Evolutionary conservation across 179 eudicot species (phyloP).

Genomic region (Beta lomatogona): DNA sequence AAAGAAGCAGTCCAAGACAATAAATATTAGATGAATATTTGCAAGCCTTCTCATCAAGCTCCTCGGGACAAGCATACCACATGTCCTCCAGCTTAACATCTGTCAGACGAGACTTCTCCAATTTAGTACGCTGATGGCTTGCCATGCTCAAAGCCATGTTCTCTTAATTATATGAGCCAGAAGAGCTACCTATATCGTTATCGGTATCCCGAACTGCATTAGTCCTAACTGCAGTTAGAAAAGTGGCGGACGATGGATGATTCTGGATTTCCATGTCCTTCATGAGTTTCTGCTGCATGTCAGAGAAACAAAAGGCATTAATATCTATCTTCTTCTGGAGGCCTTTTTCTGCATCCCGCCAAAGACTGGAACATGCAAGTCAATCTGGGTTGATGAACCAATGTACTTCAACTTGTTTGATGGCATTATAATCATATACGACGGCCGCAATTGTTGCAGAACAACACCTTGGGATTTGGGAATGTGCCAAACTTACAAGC

Average conservation of each 20-base stretch:
- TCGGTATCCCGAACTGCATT: constrained; percentile 8
- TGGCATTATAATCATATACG: constrained; percentile 36
- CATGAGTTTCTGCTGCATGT: constrained; percentile 36
- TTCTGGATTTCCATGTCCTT: constrained; percentile 21
- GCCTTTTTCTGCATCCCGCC: constrained; percentile 37
- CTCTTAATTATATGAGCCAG: constrained; percentile 19
- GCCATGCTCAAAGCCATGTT: constrained; percentile 5
- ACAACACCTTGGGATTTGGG: constrained; percentile 48
- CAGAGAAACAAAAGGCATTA: constrained; percentile 16
- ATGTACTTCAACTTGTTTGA: constrained; percentile 41
- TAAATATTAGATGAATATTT: constrained; percentile 49
- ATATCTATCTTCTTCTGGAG: constrained; percentile 34
- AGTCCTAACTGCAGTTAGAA: constrained; percentile 8
- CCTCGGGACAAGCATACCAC: constrained; percentile 64
- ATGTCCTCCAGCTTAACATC: constrained; percentile 43
- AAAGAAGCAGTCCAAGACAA: constrained; percentile 57
- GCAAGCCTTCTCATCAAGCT: constrained; percentile 25
- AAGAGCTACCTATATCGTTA: constrained; percentile 20
- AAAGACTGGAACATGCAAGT: constrained; percentile 11
- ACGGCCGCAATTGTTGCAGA: constrained; percentile 50
- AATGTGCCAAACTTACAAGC: constrained; percentile 48
- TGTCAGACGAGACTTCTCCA: constrained; percentile 17
- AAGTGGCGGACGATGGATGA: constrained; percentile 19
- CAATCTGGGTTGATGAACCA: constrained; percentile 35
- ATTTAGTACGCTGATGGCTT: constrained; percentile 18